Percentiles rank a stretch among this genome's conserved stretches.
These are phyloP conservation scores for Amphichorda felina DNA, from an alignment of 2,329 filamentous ascomycete genomes.

Conservation along the genomic window DNA sequence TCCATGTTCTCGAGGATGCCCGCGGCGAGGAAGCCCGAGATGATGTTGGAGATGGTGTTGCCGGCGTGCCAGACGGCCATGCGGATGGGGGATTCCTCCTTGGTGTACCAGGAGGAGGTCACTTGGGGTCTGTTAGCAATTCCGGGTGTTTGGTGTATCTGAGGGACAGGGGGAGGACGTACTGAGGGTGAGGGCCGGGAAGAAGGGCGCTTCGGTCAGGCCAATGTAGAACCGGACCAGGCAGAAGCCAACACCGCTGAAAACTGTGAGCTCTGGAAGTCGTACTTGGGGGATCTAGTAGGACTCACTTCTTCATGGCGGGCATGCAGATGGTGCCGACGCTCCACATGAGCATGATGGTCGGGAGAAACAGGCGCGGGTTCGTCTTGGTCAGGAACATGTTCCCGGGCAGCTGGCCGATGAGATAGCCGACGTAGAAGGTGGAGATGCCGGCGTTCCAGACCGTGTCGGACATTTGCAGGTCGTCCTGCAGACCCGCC, in stretches of 20 bases:
- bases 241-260: constrained; percentile 2
- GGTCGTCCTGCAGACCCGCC: constrained; percentile 20
- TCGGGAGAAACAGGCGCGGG: constrained; percentile 21
- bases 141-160: background rate
- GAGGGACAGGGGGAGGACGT: background rate
- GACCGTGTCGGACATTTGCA: constrained; percentile 18
- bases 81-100: constrained; percentile 19
- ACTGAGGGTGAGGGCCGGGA: constrained; percentile 32
- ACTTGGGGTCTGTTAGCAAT: constrained; percentile 6
- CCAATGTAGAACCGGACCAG: constrained; percentile 14
- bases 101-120: constrained; percentile 32
- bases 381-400: constrained; percentile 25
- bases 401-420: constrained; percentile 31
- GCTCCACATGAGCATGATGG: constrained; percentile 26
- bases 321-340: constrained; percentile 28
- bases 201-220: constrained; percentile 22
- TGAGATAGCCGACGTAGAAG: constrained; percentile 30
- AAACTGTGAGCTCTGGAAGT: background rate
- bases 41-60: constrained; percentile 30
- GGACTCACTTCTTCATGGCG: constrained; percentile 13
- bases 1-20: constrained; percentile 31
- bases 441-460: constrained; percentile 26
- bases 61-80: constrained; percentile 31
- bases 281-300: background rate
- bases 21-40: constrained; percentile 30